These are phyloP conservation scores for Phoma sp. DNA, from an alignment of 2,329 filamentous ascomycete species.

Conservation along the genomic window DNA sequence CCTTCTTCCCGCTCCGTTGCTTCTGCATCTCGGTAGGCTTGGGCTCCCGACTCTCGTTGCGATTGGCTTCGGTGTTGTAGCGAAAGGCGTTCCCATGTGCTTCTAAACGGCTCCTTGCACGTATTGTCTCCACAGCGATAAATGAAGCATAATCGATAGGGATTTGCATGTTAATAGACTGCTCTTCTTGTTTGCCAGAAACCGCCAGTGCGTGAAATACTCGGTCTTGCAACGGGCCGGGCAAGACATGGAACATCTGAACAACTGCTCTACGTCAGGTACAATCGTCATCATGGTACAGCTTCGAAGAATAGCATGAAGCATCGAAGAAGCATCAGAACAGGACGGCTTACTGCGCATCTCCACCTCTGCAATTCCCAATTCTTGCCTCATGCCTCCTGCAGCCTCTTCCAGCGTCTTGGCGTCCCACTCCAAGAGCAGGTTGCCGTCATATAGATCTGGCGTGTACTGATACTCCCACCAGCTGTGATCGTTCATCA, in stretches of 20 bases:
- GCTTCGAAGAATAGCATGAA: not conserved
- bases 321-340: not conserved
- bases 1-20: slow-evolving; percentile 53
- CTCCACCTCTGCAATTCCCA: slow-evolving; percentile 40
- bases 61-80: slow-evolving; percentile 15
- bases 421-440: slow-evolving; percentile 54
- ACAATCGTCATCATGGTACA: not conserved
- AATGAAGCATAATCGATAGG: slow-evolving; percentile 63
- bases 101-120: slow-evolving; percentile 25
- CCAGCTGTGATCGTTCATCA: slow-evolving; percentile 65
- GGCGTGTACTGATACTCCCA: slow-evolving; percentile 68
- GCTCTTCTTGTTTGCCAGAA: slow-evolving; percentile 53
- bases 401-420: slow-evolving; percentile 38
- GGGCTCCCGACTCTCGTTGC: slow-evolving; percentile 7
- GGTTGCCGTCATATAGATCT: slow-evolving; percentile 58
- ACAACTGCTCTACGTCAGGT: slow-evolving; percentile 50
- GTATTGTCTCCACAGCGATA: slow-evolving; percentile 17
- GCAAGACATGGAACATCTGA: slow-evolving; percentile 72
- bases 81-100: slow-evolving; percentile 13
- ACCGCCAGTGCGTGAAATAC: slow-evolving; percentile 73
- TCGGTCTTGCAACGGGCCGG: slow-evolving; percentile 65
- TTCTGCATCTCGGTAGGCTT: slow-evolving; percentile 23
- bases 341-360: slow-evolving; percentile 45
- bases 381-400: slow-evolving; percentile 24
- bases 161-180: slow-evolving; percentile 53